A percentile compares a stretch with the other conserved stretches of the same genome.
These are phyloP conservation scores for Zea mays DNA, from an alignment of 176 grass and related monocot species.

Conservation along the genomic window Zm-B73-REFERENCE-NAM-5.0 NC_050099.1:194474001-194474500, in stretches of 20 bases:
- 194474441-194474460: not conserved
- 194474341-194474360: not conserved
- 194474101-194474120: no score
- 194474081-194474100: no score
- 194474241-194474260: not conserved
- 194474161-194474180: not conserved
- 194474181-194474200: not conserved
- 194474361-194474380: not conserved
- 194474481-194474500: slow-evolving; percentile 7
- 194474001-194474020: no score
- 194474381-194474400: not conserved
- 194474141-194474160: not conserved
- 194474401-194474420: not conserved
- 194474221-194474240: not conserved
- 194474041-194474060: no score
- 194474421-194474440: not conserved
- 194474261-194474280: not conserved
- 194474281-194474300: not conserved
- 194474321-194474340: not conserved
- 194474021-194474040: no score
- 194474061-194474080: no score
- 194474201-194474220: not conserved
- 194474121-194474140: no score
- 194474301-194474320: not conserved
- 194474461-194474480: slow-evolving; percentile 20